Percentiles rank a stretch among this genome's conserved stretches.
These are phyloP conservation scores for Ophiostoma montium DNA, from an alignment of 2,329 filamentous ascomycete species.

Conservation along the genomic window DNA sequence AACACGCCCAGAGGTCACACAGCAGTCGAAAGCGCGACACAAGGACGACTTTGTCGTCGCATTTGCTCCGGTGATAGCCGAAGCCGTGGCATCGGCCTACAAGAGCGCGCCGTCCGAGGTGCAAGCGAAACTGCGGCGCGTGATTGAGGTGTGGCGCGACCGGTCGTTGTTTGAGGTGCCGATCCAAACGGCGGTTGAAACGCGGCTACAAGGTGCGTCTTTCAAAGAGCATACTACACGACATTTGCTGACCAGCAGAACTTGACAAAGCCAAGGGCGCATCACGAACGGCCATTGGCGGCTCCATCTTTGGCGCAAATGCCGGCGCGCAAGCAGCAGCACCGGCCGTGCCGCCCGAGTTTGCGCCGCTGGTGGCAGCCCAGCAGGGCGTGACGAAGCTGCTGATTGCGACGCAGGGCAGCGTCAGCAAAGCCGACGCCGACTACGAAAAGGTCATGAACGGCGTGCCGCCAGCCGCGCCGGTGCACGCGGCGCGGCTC, in stretches of 20 bases:
- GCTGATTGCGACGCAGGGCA: conserved; percentile 50
- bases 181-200: conserved; percentile 70
- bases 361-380: conserved; percentile 58
- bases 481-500: conserved; percentile 81
- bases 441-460: conserved; percentile 68
- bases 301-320: conserved; percentile 50
- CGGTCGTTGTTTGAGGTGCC: conserved; percentile 68
- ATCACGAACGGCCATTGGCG: conserved; percentile 35
- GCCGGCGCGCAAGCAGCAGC: conserved; percentile 15
- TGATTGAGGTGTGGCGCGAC: conserved; percentile 89
- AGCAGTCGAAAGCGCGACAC: conserved; percentile 84
- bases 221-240: too few species aligned
- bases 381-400: conserved; percentile 65
- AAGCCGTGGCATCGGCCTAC: conserved; percentile 82
- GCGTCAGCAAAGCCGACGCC: conserved; percentile 55
- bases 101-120: conserved; percentile 77
- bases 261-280: conserved; percentile 45
- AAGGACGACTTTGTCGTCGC: conserved; percentile 88
- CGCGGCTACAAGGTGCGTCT: conserved; percentile 57
- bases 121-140: conserved; percentile 73
- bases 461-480: conserved; percentile 50
- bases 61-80: conserved; percentile 82
- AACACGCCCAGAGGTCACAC: conserved; percentile 60
- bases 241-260: conserved; percentile 23
- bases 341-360: conserved; percentile 52